Percentiles rank a stretch among this genome's conserved stretches.
phyloP scores from a whole-genome alignment of 352 stramenopile species.

The Globisporangium canariense region DNA sequence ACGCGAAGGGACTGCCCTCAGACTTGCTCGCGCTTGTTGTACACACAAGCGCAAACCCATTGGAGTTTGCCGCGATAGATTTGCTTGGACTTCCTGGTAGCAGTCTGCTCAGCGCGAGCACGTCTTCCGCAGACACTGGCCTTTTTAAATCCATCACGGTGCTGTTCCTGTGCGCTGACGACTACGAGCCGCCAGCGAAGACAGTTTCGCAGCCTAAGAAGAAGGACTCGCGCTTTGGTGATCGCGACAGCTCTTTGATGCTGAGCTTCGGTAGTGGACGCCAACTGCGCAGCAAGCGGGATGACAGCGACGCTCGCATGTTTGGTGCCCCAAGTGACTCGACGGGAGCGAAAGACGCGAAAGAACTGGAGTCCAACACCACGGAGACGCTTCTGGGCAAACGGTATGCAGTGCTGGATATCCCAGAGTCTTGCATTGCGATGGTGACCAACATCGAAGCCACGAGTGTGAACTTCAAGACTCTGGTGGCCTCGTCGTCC shows the following conservation, averaged over 20 bases:
- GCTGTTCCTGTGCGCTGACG: conserved; percentile 59
- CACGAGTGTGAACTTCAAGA: conserved; percentile 53
- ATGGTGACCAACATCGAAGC: conserved; percentile 48
- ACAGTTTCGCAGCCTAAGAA: conserved; percentile 16
- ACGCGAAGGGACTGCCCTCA: conserved; percentile 57
- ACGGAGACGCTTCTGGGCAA: conserved; percentile 59
- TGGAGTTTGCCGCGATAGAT: conserved; percentile 21
- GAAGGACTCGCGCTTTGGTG: background rate
- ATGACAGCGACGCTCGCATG: conserved; percentile 48
- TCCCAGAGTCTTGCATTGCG: conserved; percentile 78
- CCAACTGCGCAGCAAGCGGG: conserved; percentile 51
- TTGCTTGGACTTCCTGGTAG: conserved; percentile 13
- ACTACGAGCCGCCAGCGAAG: conserved; percentile 53
- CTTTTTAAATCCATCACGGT: conserved; percentile 81
- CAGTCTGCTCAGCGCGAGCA: conserved; percentile 40
- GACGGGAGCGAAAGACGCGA: conserved; percentile 20
- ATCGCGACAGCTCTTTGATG: background rate
- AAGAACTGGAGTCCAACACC: conserved; percentile 54
- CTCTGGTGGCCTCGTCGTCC: conserved; percentile 53
- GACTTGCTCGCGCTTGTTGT: conserved; percentile 65
- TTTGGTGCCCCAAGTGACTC: conserved; percentile 28
- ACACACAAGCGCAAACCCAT: conserved; percentile 32
- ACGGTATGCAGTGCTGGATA: conserved; percentile 66
- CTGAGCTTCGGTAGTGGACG: conserved; percentile 30
- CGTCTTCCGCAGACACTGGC: conserved; percentile 15